A percentile compares a stretch with the other conserved stretches of the same genome.
Evolutionary conservation across 1,284 basidiomycete species (phyloP).

Genomic region (Naganishia sp.): DNA sequence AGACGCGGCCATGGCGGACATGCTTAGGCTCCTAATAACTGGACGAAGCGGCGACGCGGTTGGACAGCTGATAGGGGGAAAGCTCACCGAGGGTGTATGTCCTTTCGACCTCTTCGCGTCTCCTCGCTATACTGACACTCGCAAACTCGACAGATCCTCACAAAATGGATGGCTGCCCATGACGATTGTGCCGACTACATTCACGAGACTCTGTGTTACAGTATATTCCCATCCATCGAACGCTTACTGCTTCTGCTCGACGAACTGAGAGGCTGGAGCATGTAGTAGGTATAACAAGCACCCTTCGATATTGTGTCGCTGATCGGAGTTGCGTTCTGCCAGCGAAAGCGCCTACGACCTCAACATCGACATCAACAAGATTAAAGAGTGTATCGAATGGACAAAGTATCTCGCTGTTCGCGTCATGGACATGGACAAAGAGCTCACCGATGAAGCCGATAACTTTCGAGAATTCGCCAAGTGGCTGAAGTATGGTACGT

Average conservation of each 20-base stretch:
- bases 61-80: constrained; percentile 49
- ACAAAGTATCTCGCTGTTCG: constrained; percentile 28
- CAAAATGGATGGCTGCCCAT: constrained; percentile 48
- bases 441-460: constrained; percentile 16
- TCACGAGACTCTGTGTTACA: constrained; percentile 44
- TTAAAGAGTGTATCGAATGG: constrained; percentile 26
- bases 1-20: constrained; percentile 41
- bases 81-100: constrained; percentile 47
- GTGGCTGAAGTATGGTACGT: constrained; percentile 50
- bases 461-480: constrained; percentile 44
- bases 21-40: constrained; percentile 47
- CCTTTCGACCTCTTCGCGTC: background rate
- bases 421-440: constrained; percentile 23
- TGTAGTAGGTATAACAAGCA: constrained; percentile 35
- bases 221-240: constrained; percentile 47
- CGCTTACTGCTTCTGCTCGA: constrained; percentile 46
- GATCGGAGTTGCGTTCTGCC: background rate
- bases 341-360: constrained; percentile 12
- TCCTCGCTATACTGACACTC: background rate
- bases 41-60: constrained; percentile 45
- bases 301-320: background rate
- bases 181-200: constrained; percentile 42
- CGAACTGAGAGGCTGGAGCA: constrained; percentile 43
- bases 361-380: background rate
- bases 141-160: background rate